Evolutionary conservation across 108 stramenopile species (phyloP).

Genomic region (Mayamaea pseudoterrestris): DNA sequence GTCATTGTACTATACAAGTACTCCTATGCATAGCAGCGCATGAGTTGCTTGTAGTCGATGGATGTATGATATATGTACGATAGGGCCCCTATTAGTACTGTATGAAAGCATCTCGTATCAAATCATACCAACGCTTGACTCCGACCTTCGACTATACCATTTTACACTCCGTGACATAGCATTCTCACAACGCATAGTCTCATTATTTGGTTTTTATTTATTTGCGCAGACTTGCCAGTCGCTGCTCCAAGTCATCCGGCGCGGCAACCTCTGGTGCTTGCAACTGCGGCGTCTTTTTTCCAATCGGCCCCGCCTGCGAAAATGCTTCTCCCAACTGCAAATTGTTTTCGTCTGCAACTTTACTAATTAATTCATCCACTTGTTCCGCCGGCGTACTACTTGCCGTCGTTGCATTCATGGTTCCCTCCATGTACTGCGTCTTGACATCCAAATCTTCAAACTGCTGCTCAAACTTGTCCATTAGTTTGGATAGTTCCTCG

Average conservation of each 20-base stretch:
- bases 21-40: too few relatives aligned
- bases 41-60: too few relatives aligned
- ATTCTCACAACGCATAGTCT: too few relatives aligned
- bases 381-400: slow-evolving; percentile 92
- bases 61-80: too few relatives aligned
- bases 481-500: slow-evolving; percentile 80
- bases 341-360: slow-evolving; percentile 90
- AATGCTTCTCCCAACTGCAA: slow-evolving; percentile 75
- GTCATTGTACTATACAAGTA: too few relatives aligned
- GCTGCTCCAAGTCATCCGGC: slow-evolving; percentile 68
- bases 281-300: slow-evolving; percentile 45
- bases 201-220: slow-evolving; percentile 10
- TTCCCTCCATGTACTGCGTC: slow-evolving; percentile 88
- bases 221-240: slow-evolving; percentile 70
- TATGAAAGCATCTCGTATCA: too few relatives aligned
- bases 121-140: too few relatives aligned
- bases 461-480: slow-evolving; percentile 97
- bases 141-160: too few relatives aligned
- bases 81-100: too few relatives aligned
- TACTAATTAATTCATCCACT: slow-evolving; percentile 84
- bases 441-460: slow-evolving; percentile 99
- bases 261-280: slow-evolving; percentile 28
- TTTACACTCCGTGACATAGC: too few relatives aligned
- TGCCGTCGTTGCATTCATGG: slow-evolving; percentile 94
- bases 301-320: slow-evolving; percentile 63